A percentile compares a stretch with the other conserved stretches of the same genome.
Evolutionary conservation across 2,329 filamentous ascomycete genomes (phyloP).

Genomic region (Penicillium sp.): DNA sequence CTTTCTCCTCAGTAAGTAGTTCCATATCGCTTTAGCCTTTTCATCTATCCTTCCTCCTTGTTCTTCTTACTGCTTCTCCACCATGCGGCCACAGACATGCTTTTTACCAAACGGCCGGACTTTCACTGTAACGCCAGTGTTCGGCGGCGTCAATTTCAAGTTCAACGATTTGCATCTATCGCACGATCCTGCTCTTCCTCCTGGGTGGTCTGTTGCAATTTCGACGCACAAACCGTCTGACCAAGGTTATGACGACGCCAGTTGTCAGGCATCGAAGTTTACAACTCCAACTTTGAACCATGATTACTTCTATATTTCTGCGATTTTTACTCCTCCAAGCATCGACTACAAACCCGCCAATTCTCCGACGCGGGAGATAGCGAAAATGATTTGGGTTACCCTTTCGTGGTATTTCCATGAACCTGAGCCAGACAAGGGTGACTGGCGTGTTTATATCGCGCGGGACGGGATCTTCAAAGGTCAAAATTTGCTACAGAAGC

Average conservation of each 20-base stretch:
- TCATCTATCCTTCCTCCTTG: neutral
- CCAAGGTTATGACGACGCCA: too few species aligned
- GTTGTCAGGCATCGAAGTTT: constrained; percentile 62
- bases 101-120: constrained; percentile 87
- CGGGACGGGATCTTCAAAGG: constrained; percentile 84
- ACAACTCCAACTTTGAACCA: constrained; percentile 73
- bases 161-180: constrained; percentile 72
- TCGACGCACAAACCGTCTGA: too few species aligned
- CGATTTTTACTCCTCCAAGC: constrained; percentile 81
- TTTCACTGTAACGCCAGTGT: constrained; percentile 80
- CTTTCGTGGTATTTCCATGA: constrained; percentile 99
- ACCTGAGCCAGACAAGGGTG: constrained; percentile 72
- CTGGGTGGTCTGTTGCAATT: constrained; percentile 88
- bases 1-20: too few species aligned
- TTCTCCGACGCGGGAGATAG: constrained; percentile 85
- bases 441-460: constrained; percentile 85
- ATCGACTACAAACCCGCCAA: constrained; percentile 77
- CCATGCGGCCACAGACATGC: constrained; percentile 35
- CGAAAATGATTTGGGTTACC: constrained; percentile 95
- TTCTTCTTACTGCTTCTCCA: constrained; percentile 3
- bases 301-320: constrained; percentile 89
- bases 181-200: constrained; percentile 69
- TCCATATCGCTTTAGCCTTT: too few species aligned
- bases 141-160: constrained; percentile 91
- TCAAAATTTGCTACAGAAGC: constrained; percentile 80